A percentile compares a stretch with the other conserved stretches of the same genome.
Conservation (phyloP, 257 asterid genomes). For the Salvia hispanica region DNA sequence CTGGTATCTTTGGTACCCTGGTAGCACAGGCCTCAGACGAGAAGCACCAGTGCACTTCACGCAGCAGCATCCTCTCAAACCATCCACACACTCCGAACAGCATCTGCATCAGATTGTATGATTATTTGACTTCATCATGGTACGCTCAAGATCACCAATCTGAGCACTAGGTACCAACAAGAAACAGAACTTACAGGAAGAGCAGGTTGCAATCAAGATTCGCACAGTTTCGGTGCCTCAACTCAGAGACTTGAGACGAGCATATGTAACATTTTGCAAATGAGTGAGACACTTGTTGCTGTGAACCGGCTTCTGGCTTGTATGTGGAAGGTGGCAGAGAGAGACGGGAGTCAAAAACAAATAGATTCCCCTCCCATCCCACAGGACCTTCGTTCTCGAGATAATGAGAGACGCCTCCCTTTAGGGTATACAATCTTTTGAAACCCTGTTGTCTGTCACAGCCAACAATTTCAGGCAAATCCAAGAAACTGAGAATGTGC, state of each 20-base stretch:
- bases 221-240: constrained; percentile 94
- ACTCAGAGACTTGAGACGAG: constrained; percentile 59
- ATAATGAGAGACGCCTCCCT: constrained; percentile 92
- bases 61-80: constrained; percentile 84
- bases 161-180: neutral
- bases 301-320: constrained; percentile 45
- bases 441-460: constrained; percentile 69
- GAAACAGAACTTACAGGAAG: constrained; percentile 71
- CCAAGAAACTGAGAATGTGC: constrained; percentile 7
- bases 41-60: constrained; percentile 60
- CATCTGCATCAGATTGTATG: constrained; percentile 48
- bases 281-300: constrained; percentile 41
- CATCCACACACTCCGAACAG: constrained; percentile 58
- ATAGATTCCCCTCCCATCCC: constrained; percentile 89
- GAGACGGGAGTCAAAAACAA: constrained; percentile 87
- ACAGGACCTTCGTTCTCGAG: constrained; percentile 72
- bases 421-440: constrained; percentile 71
- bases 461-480: neutral
- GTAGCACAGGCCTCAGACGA: constrained; percentile 76
- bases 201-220: constrained; percentile 94
- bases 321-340: constrained; percentile 80
- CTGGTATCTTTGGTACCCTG: constrained; percentile 70
- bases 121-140: neutral
- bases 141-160: too few species aligned
- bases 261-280: constrained; percentile 81